These are phyloP conservation scores for Albizia julibrissin DNA, from an alignment of 306 rosid species.

Conservation along the genomic window DNA sequence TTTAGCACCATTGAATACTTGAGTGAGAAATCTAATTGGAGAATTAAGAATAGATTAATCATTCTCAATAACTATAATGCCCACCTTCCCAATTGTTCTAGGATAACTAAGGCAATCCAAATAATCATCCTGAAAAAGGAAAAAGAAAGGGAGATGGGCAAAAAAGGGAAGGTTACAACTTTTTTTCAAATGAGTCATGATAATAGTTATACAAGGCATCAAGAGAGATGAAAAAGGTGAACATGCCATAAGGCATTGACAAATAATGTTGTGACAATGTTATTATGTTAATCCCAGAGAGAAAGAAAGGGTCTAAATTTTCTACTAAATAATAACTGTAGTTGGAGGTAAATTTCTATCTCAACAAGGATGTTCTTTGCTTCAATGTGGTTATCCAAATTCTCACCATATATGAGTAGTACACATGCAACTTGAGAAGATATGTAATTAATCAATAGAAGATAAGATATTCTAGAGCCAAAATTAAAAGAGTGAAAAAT, in stretches of 20 bases:
- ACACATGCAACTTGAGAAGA: constrained; percentile 57
- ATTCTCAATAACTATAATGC: constrained; percentile 9
- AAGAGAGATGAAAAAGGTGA: constrained; percentile 12
- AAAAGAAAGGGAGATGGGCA: not conserved
- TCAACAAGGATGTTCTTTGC: constrained; percentile 60
- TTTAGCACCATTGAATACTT: constrained; percentile 48
- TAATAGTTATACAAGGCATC: not conserved
- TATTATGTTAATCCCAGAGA: not conserved
- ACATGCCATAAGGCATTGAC: not conserved
- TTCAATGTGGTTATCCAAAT: constrained; percentile 53
- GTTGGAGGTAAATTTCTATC: constrained; percentile 64
- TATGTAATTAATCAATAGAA: constrained; percentile 21
- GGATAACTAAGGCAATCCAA: constrained; percentile 91
- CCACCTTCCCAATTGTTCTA: constrained; percentile 83
- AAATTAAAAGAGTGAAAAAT: not conserved
- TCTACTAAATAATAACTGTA: constrained; percentile 45
- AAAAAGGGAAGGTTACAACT: constrained; percentile 8
- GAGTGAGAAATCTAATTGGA: constrained; percentile 17
- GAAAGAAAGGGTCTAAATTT: not conserved
- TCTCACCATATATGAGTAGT: constrained; percentile 54
- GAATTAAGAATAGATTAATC: constrained; percentile 20
- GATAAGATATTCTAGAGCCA: constrained; percentile 19
- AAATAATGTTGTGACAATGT: not conserved
- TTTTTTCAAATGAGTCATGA: constrained; percentile 1
- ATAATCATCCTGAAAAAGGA: constrained; percentile 72